Evolutionary conservation across 352 stramenopile genomes (phyloP).

Genomic region (Globisporangium megalacanthum): DNA sequence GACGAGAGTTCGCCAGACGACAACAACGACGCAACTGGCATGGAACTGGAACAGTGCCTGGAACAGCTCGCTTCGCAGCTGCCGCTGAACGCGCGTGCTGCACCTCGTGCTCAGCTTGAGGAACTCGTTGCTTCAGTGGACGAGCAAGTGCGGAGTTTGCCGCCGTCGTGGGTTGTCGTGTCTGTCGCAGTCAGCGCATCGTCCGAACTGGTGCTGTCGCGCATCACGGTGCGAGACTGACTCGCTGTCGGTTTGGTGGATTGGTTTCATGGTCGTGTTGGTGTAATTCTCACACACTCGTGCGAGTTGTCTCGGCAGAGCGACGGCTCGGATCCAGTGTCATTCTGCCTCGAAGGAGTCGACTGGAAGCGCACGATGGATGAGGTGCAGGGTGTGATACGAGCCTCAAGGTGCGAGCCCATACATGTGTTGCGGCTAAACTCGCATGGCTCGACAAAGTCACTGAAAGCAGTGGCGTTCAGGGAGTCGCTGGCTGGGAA

Average conservation of each 20-base stretch:
- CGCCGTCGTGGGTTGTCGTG: conserved; percentile 35
- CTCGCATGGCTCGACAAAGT: background rate
- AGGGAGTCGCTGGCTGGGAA: conserved; percentile 62
- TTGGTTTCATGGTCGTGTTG: background rate
- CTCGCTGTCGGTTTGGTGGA: background rate
- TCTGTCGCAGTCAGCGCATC: conserved; percentile 32
- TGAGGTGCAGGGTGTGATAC: conserved; percentile 46
- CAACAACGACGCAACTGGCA: conserved; percentile 5
- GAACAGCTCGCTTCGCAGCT: conserved; percentile 8
- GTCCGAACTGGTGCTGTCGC: conserved; percentile 44
- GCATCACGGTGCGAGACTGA: conserved; percentile 22
- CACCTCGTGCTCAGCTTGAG: conserved; percentile 9
- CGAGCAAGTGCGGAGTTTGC: conserved; percentile 25
- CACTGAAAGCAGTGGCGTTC: background rate
- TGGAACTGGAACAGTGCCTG: conserved; percentile 10
- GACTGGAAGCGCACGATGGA: conserved; percentile 33
- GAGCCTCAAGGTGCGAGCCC: conserved; percentile 42
- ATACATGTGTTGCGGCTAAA: background rate
- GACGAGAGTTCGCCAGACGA: conserved; percentile 13
- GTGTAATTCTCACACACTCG: background rate
- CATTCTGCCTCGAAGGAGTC: conserved; percentile 40
- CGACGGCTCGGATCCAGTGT: conserved; percentile 30
- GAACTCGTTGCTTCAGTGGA: conserved; percentile 14
- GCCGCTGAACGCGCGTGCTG: background rate
- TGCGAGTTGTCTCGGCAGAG: conserved; percentile 25